Base-by-base conservation (phyloP, 1,284 basidiomycete genomes). In the Moniliella sp. region DNA sequence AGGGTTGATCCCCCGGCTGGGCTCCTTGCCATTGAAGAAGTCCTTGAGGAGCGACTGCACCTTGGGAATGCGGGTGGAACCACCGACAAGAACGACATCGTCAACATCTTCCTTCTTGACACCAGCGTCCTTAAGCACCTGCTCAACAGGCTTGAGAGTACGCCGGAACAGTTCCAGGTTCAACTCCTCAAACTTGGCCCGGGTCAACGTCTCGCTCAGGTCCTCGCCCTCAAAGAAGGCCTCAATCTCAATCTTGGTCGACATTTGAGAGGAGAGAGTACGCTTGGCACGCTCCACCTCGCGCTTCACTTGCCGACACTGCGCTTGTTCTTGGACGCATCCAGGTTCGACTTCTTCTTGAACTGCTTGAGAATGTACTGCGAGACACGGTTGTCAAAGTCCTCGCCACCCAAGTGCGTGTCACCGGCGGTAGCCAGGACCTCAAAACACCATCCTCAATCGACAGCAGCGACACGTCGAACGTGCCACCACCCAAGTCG, bases 241-340 rank as follows among this genome's bases (percentile, higher is more conserved):
- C 62, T 78, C 75, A 45, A 78, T 75, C 58, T 78, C 75, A 49
- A 78, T 67, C 60, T 71, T 70, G 42, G 72, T 73, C 36, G 67
- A 69, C 68, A 74, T 73, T 61, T 77, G 75, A 52, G 65, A 69
- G 18, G 75, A 93, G 35, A 97, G 70, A n/a, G 83, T 91, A 17
- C 88, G 72, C 74, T 97, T 97, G 52, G 88, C 88, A 68, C 88
- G 88, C 68, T 97, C 88, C 47, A 93, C 86, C 63, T 93, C 88
- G 31, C 84, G 75, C 72, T 88, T 91, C 61, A 94, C 68, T 94
- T 94, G 56, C 86, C 80, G 64, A 94, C 71, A 32, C 86, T 83
- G 40, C 79, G 73, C 55, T 79, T 72, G 70, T 93, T 91, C 61
- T 64, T 69, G 40, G 70, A 69, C 40, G 86, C 80, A 55, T 94